These are phyloP conservation scores for Aspergillus aculeatinus DNA, from an alignment of 2,329 filamentous ascomycete genomes.

Conservation along the genomic window DNA sequence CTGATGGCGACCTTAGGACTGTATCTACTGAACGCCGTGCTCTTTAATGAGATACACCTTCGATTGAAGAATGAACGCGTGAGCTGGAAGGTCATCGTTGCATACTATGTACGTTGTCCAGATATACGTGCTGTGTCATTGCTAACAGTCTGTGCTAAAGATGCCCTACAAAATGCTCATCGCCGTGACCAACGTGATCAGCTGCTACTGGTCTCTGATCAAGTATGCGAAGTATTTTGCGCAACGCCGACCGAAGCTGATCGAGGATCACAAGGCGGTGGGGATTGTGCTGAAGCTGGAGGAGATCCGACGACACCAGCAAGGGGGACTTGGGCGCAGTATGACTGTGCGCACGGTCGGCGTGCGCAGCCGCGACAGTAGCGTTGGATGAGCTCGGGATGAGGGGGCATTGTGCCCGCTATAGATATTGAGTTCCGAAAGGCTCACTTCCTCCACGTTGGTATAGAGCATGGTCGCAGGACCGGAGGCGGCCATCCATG, in stretches of 20 bases:
- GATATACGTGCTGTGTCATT: neutral
- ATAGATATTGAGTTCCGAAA: too few relatives aligned
- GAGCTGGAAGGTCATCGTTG: constrained; percentile 35
- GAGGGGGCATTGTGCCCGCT: too few relatives aligned
- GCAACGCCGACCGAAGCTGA: constrained; percentile 49
- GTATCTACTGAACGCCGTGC: constrained; percentile 45
- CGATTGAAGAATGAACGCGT: constrained; percentile 47
- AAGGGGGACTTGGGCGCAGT: constrained; percentile 4
- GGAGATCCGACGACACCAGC: constrained; percentile 1
- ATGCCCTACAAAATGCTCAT: constrained; percentile 48
- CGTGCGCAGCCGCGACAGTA: neutral
- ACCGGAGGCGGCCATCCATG: too few relatives aligned
- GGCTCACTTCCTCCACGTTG: too few relatives aligned
- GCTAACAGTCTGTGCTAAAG: neutral
- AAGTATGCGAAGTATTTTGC: constrained; percentile 51
- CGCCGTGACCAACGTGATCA: constrained; percentile 46
- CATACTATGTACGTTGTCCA: constrained; percentile 39
- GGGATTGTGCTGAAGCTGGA: constrained; percentile 30
- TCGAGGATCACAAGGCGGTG: constrained; percentile 48
- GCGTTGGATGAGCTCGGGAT: neutral
- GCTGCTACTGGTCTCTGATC: constrained; percentile 44
- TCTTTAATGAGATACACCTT: constrained; percentile 53
- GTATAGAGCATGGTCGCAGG: too few relatives aligned
- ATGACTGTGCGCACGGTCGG: constrained; percentile 13
- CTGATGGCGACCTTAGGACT: constrained; percentile 39